Evolutionary conservation across 2,329 filamentous ascomycete genomes (phyloP), one percentile per base, ranked within the genome.

Genomic region (Calonectria crousiana): DNA sequence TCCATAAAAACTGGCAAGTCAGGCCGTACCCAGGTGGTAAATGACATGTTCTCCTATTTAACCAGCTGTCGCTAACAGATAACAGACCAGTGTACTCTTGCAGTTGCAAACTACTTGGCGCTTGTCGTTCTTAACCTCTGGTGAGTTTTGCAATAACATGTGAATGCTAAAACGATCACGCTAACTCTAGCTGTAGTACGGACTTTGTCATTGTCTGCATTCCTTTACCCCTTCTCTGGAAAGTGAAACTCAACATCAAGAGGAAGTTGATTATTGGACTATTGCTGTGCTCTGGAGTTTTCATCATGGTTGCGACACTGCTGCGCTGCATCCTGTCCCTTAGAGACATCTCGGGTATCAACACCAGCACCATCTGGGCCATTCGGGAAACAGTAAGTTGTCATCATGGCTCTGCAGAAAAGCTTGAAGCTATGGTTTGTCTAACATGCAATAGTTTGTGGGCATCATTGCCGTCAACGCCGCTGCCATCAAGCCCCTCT

Each of bases 381-480:
- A 85, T 86, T 20, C 82, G 86, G 56, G 86, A 88, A 77, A 86
- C 84, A 3, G 84, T 85, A 78, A 52, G 78, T 49, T 44, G 2
- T 16, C 16, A 20, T 13, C 18, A n/a, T 6, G 4, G 6, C 3
- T 23, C 6, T n/a, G 10, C 18, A 44, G 3, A 23, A 20, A 18
- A 41, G 23, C 20, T 32, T 30, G 30, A 0, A 0, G 4, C 1
- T 32, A 8, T 32, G 9, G 6, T 23, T 32, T 26, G 34, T 38
- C 74, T 72, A 26, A 74, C 67, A 6, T 14, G 14, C 8, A 26
- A n/a, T n/a, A 86, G 83, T 87, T 88, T 52, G 83, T 87, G 38
- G 85, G 81, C n/a, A 85, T 87, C 64, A 83, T 88, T 44, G 85
- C 84, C 58, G 84, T 86, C 65, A 87, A 86, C 70, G 81, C 83